Conservation (phyloP, 768 basidiomycete genomes). For the Holtermannia corniformis region DNA sequence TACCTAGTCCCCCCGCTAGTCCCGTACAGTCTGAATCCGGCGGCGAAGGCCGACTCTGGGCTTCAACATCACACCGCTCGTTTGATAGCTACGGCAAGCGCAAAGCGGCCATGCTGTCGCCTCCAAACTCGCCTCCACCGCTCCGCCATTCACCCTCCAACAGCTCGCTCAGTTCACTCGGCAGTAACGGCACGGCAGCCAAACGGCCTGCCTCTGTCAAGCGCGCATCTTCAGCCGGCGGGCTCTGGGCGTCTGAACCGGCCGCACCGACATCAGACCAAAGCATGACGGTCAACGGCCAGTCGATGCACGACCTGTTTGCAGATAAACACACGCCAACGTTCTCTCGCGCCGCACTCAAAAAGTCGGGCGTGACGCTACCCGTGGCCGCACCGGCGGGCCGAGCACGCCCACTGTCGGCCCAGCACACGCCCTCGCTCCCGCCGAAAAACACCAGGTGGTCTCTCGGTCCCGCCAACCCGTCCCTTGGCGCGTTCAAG, state of each 20-base stretch:
- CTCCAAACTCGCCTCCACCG: slow-evolving; percentile 16
- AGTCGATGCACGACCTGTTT: neutral
- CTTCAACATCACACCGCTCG: neutral
- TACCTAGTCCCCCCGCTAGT: slow-evolving; percentile 1
- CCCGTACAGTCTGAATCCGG: neutral
- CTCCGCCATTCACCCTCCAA: neutral
- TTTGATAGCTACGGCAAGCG: neutral
- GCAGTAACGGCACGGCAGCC: neutral
- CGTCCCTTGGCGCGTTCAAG: neutral
- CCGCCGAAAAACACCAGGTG: neutral
- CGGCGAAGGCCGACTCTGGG: too few species aligned
- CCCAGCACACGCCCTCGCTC: neutral
- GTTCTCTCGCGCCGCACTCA: slow-evolving; percentile 32
- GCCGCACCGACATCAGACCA: neutral
- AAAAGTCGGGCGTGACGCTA: slow-evolving; percentile 29
- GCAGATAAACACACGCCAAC: slow-evolving; percentile 15
- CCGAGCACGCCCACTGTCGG: neutral
- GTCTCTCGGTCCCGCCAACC: neutral
- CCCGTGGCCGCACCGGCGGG: slow-evolving; percentile 12
- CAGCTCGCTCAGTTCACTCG: neutral
- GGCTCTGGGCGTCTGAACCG: neutral
- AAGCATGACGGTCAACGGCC: neutral
- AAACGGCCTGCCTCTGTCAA: neutral
- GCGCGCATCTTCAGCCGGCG: neutral
- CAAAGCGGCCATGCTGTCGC: slow-evolving; percentile 8